Base-by-base conservation (phyloP, 2,329 filamentous ascomycete genomes). In the Conoideocrella luteorostrata region DNA sequence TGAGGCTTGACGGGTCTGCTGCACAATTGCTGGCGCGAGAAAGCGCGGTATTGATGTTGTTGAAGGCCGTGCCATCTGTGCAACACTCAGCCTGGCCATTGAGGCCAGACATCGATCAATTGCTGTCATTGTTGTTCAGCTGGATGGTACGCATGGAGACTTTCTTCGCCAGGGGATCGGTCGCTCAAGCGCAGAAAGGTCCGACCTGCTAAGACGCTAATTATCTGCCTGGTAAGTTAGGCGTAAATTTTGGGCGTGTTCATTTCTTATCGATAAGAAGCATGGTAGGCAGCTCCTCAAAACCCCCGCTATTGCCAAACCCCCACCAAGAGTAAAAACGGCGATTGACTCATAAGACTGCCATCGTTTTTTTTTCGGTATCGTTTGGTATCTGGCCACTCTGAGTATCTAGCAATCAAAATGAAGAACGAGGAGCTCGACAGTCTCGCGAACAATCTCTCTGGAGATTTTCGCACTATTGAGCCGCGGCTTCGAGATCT, bases 381-480 rank as follows among this genome's bases (percentile, higher is more conserved):
- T 23, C 15, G 18, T 2, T 30, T 43, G 6, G 26, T 22, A 15
- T 32, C 38, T 20, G 22, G 24, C 4, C 11, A 30, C n/a, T 4
- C 15, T 4, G 3, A 21, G 20, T n/a, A n/a, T n/a, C n/a, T n/a
- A 37, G 4, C 13, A 30, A 18, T 17, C 29, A 72, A 54, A 43
- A 80, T 80, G 77, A 78, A 79, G 67, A 60, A 66, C 52, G 71
- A 76, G 55, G 75, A 79, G 62, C 67, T 80, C 52, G 65, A 71
- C 48, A 63, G 70, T 44, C 63, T 80, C 39, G 67, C 72, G 47
- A 65, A 64, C 56, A 69, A 69, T 53, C 67, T 81, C 47, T 64
- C 68, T 47, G 73, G 71, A 30, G 88, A 95, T 66, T 93, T 94
- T 70, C 94, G 93, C 69, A 72, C 83, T 46, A 81, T 90, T 52